Conservation (phyloP, 257 asterid genomes). For the Ocimum tenuiflorum region DNA sequence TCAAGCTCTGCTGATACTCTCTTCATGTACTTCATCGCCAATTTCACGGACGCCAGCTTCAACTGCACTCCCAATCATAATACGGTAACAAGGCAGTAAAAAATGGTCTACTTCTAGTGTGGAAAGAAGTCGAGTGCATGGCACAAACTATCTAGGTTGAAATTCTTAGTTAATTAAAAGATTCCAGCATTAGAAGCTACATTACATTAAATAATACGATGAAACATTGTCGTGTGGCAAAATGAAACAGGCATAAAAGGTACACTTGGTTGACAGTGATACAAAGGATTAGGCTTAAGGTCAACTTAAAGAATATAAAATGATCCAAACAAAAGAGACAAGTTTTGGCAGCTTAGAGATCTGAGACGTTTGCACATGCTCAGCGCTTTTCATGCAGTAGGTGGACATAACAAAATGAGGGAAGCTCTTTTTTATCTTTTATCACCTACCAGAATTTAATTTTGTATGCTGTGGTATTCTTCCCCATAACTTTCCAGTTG, state of each 20-base stretch:
- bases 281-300: constrained; percentile 17
- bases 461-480: constrained; percentile 1
- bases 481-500: constrained; percentile 27
- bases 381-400: constrained; percentile 10
- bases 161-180: neutral
- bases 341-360: constrained; percentile 15
- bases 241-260: neutral
- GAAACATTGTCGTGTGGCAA: constrained; percentile 9
- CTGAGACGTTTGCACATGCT: constrained; percentile 33
- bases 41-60: constrained; percentile 58
- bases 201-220: constrained; percentile 14
- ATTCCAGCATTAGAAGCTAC: constrained; percentile 4
- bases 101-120: too few species aligned
- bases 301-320: constrained; percentile 23
- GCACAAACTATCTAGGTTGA: neutral
- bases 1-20: constrained; percentile 57
- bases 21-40: constrained; percentile 68
- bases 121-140: too few species aligned
- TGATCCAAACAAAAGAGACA: constrained; percentile 18
- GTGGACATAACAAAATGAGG: constrained; percentile 21
- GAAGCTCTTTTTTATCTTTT: constrained; percentile 17
- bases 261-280: too few species aligned
- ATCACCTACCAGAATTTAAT: constrained; percentile 25
- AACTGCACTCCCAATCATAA: constrained; percentile 31
- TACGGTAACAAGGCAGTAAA: too few species aligned